phyloP scores from a whole-genome alignment of 108 stramenopile species.

The Cylindrotheca closterium region DNA sequence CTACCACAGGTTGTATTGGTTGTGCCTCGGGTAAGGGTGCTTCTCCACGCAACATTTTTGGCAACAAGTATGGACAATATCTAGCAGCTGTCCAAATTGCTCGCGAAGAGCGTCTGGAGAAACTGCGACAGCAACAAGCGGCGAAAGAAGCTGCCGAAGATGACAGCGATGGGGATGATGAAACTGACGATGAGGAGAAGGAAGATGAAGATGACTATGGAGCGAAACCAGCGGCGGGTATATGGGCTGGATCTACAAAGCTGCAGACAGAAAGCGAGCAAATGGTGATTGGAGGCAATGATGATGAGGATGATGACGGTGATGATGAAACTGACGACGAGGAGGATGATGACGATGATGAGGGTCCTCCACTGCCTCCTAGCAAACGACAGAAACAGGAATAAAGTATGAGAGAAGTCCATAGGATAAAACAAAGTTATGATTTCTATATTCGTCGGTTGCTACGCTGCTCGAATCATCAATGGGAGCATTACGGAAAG shows the following conservation, averaged over 20 bases:
- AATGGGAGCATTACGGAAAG: no score
- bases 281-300: constrained; percentile 43
- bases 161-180: constrained; percentile 30
- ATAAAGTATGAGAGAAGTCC: no score
- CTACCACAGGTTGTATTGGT: constrained; percentile 95
- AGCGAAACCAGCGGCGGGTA: constrained; percentile 71
- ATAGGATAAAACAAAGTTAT: no score
- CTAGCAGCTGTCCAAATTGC: constrained; percentile 97
- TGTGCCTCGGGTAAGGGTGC: constrained; percentile 94
- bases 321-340: constrained; percentile 37
- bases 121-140: constrained; percentile 24
- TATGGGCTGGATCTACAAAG: constrained; percentile 80
- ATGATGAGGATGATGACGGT: constrained; percentile 45
- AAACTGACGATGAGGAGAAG: constrained; percentile 50
- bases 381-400: constrained; percentile 22
- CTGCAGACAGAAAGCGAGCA: constrained; percentile 63
- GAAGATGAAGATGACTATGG: constrained; percentile 78
- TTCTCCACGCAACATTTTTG: constrained; percentile 96
- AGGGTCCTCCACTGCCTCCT: constrained; percentile 34
- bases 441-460: no score
- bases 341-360: constrained; percentile 22
- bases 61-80: constrained; percentile 99
- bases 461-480: no score
- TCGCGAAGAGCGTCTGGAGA: constrained; percentile 57
- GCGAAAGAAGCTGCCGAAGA: constrained; percentile 12